Base-by-base conservation (phyloP, 306 rosid genomes). In the Fagus crenata region DNA sequence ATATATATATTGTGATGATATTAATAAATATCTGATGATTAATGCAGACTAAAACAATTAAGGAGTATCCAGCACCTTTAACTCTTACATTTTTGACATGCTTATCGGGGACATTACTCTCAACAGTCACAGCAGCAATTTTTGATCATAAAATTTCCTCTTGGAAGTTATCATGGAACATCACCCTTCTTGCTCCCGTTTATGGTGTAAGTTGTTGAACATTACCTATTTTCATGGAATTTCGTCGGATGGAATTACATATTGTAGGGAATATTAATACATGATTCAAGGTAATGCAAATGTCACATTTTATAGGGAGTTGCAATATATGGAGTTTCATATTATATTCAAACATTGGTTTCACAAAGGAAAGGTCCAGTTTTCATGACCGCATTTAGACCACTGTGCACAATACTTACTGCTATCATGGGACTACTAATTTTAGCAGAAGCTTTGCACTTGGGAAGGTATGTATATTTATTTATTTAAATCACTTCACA, bases 141-240 rank as follows among this genome's bases (percentile, higher is more conserved):
- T 11, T 63, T 7, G 81, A 81, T 63, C 84, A 71, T 33, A 63
- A 71, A 76, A 70, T 77, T 4, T 49, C 84, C 22, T 76, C 77
- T 61, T 76, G 84, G 84, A 81, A 11, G 53, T 53, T 76, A 51
- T 60, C 84, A 71, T 61, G 78, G 77, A 46, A 81, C 61, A 72
- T 49, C 18, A 63, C 84, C 9, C 64, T 81, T 63, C 69, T 81
- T 71, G 84, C 77, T 60, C 60, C 80, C 32, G 0, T 81, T 36
- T 70, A 75, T 41, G 49, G 55, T 37, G 84, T 71, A 53, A 76
- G 74, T n/a, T 71, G 8, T n/a, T 36, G 49, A 37, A 46, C 51
- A 46, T 2, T 46, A 46, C 51, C 14, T 13, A 46, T 46, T 46
- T 46, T 46, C 51, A 46, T 2, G 14, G 51, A 46, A 46, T 46